Percentiles rank a stretch among this genome's conserved stretches.
Conservation (phyloP, 148 eudicot species). For the Suaeda aralocaspica region DNA sequence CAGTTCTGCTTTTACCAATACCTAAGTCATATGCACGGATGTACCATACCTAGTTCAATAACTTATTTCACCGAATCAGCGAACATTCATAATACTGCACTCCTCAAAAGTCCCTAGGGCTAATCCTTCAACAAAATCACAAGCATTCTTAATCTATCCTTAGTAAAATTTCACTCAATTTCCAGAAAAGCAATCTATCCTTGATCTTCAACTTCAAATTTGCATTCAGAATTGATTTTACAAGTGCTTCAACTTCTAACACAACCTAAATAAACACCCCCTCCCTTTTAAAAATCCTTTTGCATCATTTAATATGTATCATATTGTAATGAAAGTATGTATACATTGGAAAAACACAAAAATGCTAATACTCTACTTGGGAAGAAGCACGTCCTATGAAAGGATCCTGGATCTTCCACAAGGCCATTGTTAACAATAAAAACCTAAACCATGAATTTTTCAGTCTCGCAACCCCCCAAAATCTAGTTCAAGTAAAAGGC, state of each 20-base stretch:
- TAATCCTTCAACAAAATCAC: not conserved
- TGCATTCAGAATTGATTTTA: not conserved
- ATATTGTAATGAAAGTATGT: too few species aligned
- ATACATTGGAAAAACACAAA: not conserved
- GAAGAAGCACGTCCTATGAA: not conserved
- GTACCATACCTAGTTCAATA: too few species aligned
- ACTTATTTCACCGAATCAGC: too few species aligned
- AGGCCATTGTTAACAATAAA: too few species aligned
- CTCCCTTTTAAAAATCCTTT: not conserved
- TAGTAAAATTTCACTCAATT: not conserved
- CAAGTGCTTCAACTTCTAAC: not conserved
- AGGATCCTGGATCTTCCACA: too few species aligned
- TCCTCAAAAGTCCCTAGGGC: not conserved
- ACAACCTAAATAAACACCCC: not conserved
- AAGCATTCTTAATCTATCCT: not conserved
- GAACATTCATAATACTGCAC: not conserved
- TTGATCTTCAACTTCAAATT: not conserved
- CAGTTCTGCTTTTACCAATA: too few species aligned
- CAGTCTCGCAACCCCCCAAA: not conserved
- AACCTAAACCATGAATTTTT: not conserved
- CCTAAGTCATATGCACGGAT: too few species aligned
- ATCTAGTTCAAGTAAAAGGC: not conserved
- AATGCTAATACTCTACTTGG: not conserved
- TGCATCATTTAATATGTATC: not conserved
- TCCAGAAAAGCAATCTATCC: not conserved